Percentiles rank a stretch among this genome's conserved stretches.
Conservation (phyloP, 2,329 filamentous ascomycete genomes). For the Aspergillus nomiae region DNA sequence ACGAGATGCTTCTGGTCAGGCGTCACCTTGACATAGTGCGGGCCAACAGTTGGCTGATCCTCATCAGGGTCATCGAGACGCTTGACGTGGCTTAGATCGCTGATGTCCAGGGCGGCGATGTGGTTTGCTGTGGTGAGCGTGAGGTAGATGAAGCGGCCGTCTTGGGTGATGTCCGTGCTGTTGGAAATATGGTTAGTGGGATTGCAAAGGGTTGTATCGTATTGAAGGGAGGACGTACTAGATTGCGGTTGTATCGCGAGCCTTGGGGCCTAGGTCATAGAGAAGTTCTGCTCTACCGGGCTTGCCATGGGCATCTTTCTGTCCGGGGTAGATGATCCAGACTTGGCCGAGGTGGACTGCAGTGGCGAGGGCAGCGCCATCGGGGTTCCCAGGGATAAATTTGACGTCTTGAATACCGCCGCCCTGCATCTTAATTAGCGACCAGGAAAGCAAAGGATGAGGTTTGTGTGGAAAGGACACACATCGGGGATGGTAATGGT, state of each 20-base stretch:
- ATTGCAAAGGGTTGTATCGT: too few relatives aligned
- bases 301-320: conserved; percentile 56
- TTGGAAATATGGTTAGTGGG: conserved; percentile 26
- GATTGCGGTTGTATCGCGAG: neutral
- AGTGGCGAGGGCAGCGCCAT: conserved; percentile 61
- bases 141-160: conserved; percentile 62
- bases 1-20: conserved; percentile 66
- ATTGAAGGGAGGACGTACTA: neutral
- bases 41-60: conserved; percentile 61
- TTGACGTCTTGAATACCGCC: conserved; percentile 51
- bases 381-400: conserved; percentile 63
- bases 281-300: conserved; percentile 61
- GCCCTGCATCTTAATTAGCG: neutral
- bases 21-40: conserved; percentile 66
- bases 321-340: conserved; percentile 67
- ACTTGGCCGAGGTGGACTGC: conserved; percentile 62
- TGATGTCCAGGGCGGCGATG: conserved; percentile 63
- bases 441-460: neutral
- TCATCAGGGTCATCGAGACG: conserved; percentile 63
- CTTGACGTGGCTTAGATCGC: conserved; percentile 61
- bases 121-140: conserved; percentile 65
- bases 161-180: conserved; percentile 58
- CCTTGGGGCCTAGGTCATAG: neutral
- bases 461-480: neutral
- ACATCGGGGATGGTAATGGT: neutral